Evolutionary conservation across 306 rosid genomes (phyloP).

Genomic region (Begonia loranthoides): DNA sequence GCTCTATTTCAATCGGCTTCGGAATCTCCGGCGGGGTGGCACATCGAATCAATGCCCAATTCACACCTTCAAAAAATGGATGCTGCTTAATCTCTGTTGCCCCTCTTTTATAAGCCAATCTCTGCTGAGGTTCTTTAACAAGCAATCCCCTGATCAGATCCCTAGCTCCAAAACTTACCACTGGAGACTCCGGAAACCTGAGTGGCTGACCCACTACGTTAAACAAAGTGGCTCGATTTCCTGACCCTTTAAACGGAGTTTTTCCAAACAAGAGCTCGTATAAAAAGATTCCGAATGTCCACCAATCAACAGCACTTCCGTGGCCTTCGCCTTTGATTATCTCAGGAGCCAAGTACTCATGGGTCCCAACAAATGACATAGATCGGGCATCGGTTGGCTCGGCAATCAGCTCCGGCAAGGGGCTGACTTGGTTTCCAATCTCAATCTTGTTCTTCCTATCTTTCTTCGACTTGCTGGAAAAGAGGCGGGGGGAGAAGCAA

Average conservation of each 20-base stretch:
- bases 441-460: constrained; percentile 67
- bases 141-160: constrained; percentile 92
- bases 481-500: constrained; percentile 82
- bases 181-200: constrained; percentile 89
- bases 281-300: constrained; percentile 93
- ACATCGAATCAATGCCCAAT: constrained; percentile 94
- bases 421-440: constrained; percentile 81
- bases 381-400: constrained; percentile 97
- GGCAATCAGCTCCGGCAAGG: constrained; percentile 87
- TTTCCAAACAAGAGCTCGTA: constrained; percentile 89
- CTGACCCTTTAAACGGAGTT: constrained; percentile 95
- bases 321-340: constrained; percentile 98
- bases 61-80: constrained; percentile 93
- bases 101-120: constrained; percentile 87
- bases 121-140: constrained; percentile 85
- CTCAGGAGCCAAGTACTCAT: constrained; percentile 93
- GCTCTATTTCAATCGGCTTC: constrained; percentile 68
- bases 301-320: constrained; percentile 97
- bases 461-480: constrained; percentile 89
- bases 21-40: constrained; percentile 99
- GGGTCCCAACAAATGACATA: constrained; percentile 96
- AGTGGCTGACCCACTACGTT: constrained; percentile 89
- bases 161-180: constrained; percentile 86
- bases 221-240: constrained; percentile 78
- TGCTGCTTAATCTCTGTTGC: constrained; percentile 94